phyloP scores from a whole-genome alignment of 305 asterid genomes.

The Fraxinus baroniana region DNA sequence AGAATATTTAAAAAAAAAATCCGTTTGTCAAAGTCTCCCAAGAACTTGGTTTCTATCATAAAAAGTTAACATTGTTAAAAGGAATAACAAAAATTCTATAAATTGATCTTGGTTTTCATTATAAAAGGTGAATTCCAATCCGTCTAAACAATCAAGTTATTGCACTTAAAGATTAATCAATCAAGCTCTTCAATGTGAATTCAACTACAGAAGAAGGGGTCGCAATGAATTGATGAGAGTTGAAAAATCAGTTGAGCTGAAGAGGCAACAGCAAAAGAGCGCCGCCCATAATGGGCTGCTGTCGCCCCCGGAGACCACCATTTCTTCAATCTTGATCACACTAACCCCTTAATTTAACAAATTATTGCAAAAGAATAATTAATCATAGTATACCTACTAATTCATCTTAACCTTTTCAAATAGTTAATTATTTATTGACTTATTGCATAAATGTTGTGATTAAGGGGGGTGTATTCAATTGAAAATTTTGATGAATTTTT shows the following conservation, averaged over 20 bases:
- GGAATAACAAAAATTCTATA: too few relatives aligned
- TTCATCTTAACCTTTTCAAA: not conserved
- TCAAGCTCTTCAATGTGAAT: not conserved
- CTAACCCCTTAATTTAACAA: not conserved
- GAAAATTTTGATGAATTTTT: too few relatives aligned
- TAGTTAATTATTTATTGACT: not conserved
- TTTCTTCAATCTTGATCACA: too few relatives aligned
- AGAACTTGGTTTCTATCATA: too few relatives aligned
- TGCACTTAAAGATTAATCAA: not conserved
- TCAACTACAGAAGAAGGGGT: not conserved
- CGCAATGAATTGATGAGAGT: not conserved
- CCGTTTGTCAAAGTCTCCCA: too few relatives aligned
- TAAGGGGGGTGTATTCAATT: too few relatives aligned
- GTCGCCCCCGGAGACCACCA: not conserved
- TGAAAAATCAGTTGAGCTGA: not conserved
- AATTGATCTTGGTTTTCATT: too few relatives aligned
- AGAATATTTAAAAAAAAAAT: too few relatives aligned
- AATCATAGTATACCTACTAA: not conserved
- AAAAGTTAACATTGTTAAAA: too few relatives aligned
- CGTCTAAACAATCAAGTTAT: not conserved
- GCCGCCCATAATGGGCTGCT: not conserved
- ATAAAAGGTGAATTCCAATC: too few relatives aligned
- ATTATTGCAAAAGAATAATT: not conserved
- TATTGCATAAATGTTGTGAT: not conserved
- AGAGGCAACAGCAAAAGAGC: not conserved